Conservation (phyloP, 2,329 filamentous ascomycete species). For the Cytospora leucostoma region DNA sequence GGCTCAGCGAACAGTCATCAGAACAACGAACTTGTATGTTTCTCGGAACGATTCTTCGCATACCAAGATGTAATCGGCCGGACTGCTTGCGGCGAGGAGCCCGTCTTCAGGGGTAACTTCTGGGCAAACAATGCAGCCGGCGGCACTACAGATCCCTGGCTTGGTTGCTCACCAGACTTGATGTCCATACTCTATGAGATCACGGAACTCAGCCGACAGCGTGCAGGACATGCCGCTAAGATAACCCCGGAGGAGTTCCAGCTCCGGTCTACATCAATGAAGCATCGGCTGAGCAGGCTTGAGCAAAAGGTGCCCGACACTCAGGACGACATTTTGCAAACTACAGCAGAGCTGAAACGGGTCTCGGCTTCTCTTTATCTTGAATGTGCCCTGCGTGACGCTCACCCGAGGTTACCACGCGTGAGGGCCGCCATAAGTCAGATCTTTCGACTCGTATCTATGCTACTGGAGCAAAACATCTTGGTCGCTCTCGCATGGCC, state of each 20-base stretch:
- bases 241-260: conserved; percentile 37
- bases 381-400: conserved; percentile 46
- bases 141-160: conserved; percentile 46
- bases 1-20: background rate
- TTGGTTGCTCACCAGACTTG: conserved; percentile 50
- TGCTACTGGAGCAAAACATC: conserved; percentile 37
- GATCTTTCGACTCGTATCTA: conserved; percentile 39
- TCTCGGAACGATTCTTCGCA: conserved; percentile 51
- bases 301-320: conserved; percentile 26
- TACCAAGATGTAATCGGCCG: conserved; percentile 54
- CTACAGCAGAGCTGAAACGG: conserved; percentile 45
- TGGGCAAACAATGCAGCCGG: conserved; percentile 37
- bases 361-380: conserved; percentile 48
- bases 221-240: conserved; percentile 35
- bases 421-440: conserved; percentile 34
- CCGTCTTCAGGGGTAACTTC: conserved; percentile 49
- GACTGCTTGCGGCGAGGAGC: conserved; percentile 50
- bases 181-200: conserved; percentile 49
- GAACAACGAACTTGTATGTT: conserved; percentile 34
- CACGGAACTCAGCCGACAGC: conserved; percentile 46
- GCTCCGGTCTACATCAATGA: conserved; percentile 36
- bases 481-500: conserved; percentile 44
- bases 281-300: conserved; percentile 36
- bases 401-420: conserved; percentile 42
- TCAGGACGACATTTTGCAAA: conserved; percentile 37